phyloP scores from a whole-genome alignment of 441 rosid species.

The Codiaeum variegatum region DNA sequence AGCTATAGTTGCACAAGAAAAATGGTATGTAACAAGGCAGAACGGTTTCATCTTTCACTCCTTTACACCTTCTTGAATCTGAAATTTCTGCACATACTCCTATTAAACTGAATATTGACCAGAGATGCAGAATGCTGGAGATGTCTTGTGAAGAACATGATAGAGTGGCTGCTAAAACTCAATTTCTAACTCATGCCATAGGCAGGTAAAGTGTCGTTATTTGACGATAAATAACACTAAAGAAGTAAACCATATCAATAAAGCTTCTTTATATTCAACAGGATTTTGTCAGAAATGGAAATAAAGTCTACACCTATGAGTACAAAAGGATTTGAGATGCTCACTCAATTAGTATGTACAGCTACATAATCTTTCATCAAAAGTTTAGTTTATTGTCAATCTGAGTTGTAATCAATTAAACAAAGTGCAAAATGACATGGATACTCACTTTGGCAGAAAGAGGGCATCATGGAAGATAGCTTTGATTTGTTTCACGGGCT shows the following conservation, averaged over 20 bases:
- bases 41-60: not conserved
- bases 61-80: not conserved
- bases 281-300: constrained; percentile 45
- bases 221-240: not conserved
- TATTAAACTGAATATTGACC: not conserved
- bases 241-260: not conserved
- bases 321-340: constrained; percentile 48
- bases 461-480: constrained; percentile 33
- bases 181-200: constrained; percentile 42
- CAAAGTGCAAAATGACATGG: not conserved
- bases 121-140: constrained; percentile 68
- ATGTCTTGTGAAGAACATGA: constrained; percentile 63
- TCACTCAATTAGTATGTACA: constrained; percentile 38
- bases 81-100: not conserved
- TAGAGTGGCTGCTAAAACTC: constrained; percentile 42
- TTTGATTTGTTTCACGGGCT: constrained; percentile 50
- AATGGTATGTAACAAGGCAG: not conserved
- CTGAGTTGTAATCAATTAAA: not conserved
- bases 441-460: constrained; percentile 36
- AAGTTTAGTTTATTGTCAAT: not conserved
- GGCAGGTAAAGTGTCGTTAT: constrained; percentile 37
- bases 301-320: constrained; percentile 36
- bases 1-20: no score
- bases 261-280: constrained; percentile 15
- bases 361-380: not conserved